Conservation (phyloP, 768 basidiomycete genomes). For the Pisolithus marmoratus region DNA sequence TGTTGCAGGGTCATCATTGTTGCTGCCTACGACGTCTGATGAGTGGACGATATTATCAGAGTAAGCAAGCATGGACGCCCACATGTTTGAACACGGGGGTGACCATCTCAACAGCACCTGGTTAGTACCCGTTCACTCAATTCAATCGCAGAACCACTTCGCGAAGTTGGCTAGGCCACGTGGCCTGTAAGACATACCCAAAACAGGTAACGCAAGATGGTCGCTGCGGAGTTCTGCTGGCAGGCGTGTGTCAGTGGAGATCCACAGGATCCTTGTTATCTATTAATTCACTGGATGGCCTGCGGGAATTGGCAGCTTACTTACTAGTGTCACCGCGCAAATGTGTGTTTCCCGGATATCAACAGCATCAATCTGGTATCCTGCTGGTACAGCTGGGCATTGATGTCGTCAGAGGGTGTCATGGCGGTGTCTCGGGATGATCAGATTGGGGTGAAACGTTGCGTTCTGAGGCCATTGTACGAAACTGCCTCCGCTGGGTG, state of each 20-base stretch:
- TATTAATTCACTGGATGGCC: no score
- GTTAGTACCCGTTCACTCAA: no score
- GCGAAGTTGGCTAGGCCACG: not conserved
- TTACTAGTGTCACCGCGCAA: no score
- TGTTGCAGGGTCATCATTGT: slow-evolving; percentile 70
- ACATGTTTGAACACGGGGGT: slow-evolving; percentile 43
- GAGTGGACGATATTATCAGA: not conserved
- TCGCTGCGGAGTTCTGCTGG: no score
- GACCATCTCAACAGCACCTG: slow-evolving; percentile 29
- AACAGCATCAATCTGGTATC: no score
- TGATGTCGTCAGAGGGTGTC: no score
- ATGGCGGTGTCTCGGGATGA: no score
- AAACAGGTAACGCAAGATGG: not conserved
- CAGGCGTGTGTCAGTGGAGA: no score
- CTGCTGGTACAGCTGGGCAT: no score
- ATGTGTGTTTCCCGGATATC: no score
- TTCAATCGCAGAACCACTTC: not conserved
- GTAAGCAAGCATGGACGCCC: slow-evolving; percentile 7
- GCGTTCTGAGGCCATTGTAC: not conserved
- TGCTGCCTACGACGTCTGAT: slow-evolving; percentile 30
- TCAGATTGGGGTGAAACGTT: not conserved
- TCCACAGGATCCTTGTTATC: no score
- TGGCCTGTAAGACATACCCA: slow-evolving; percentile 3
- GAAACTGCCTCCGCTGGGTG: slow-evolving; percentile 15
- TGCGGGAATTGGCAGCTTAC: no score